Conservation (phyloP, 345 rosid genomes). For the Salix suchowensis region DNA sequence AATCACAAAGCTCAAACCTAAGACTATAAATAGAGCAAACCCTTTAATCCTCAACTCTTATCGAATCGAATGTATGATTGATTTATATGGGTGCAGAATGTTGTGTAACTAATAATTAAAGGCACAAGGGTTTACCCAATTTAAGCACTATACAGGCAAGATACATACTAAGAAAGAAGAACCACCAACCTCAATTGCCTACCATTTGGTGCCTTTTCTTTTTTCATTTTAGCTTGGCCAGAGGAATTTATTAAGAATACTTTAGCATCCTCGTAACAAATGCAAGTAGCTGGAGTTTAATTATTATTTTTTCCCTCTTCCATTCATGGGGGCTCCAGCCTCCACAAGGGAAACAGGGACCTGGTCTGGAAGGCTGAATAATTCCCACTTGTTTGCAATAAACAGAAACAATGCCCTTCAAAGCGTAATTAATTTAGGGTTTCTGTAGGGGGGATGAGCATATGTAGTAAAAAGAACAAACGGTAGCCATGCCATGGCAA, state of each 20-base stretch:
- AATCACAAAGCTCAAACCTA: too few relatives aligned
- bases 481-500: conserved; percentile 16
- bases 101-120: neutral
- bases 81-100: too few relatives aligned
- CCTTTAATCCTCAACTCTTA: too few relatives aligned
- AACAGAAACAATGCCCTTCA: conserved; percentile 8
- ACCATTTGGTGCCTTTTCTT: neutral
- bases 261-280: neutral
- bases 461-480: conserved; percentile 4
- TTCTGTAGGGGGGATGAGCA: neutral
- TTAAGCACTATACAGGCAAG: neutral
- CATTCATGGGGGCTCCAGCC: neutral
- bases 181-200: neutral
- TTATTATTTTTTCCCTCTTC: neutral
- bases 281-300: too few relatives aligned
- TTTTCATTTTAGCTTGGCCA: too few relatives aligned
- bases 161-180: neutral
- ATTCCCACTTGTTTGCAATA: neutral
- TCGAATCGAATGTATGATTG: too few relatives aligned
- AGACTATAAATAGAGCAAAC: too few relatives aligned
- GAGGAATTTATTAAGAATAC: neutral
- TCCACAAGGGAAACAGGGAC: neutral
- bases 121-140: neutral
- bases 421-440: neutral
- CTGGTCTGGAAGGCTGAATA: neutral